Evolutionary conservation across 1,284 basidiomycete species (phyloP).

Genomic region (Puccinia polysora): DNA sequence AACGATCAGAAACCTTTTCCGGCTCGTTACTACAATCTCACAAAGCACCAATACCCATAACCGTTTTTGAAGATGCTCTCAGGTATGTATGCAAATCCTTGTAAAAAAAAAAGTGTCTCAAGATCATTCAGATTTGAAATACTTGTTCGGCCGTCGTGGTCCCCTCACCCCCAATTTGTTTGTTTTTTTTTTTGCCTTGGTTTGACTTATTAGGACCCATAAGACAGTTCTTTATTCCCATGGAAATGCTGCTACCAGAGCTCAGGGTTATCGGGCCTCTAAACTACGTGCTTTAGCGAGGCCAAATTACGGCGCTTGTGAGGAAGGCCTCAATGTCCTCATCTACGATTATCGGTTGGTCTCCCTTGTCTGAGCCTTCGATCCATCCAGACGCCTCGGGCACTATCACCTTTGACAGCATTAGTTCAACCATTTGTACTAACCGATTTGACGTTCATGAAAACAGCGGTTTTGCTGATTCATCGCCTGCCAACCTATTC

Average conservation of each 20-base stretch:
- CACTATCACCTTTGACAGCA: neutral
- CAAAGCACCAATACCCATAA: neutral
- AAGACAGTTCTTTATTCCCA: conserved; percentile 36
- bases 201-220: conserved; percentile 31
- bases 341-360: conserved; percentile 37
- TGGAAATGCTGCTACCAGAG: conserved; percentile 35
- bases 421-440: neutral
- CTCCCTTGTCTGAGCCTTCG: neutral
- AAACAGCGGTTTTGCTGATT: conserved; percentile 38
- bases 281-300: conserved; percentile 5
- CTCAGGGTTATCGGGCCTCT: conserved; percentile 12
- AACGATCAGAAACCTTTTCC: neutral
- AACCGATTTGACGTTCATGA: neutral
- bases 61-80: conserved; percentile 13
- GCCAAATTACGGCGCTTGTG: conserved; percentile 27
- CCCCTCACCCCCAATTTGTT: too few relatives aligned
- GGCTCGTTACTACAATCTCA: conserved; percentile 6
- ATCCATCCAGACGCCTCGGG: too few relatives aligned
- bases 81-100: neutral
- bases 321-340: conserved; percentile 24
- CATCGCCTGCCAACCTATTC: conserved; percentile 19
- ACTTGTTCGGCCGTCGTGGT: neutral
- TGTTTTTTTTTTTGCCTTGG: too few relatives aligned
- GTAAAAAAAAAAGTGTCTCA: neutral
- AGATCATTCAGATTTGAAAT: neutral